Conservation (phyloP, 352 stramenopile species). For the Phytophthora palmivora region DNA sequence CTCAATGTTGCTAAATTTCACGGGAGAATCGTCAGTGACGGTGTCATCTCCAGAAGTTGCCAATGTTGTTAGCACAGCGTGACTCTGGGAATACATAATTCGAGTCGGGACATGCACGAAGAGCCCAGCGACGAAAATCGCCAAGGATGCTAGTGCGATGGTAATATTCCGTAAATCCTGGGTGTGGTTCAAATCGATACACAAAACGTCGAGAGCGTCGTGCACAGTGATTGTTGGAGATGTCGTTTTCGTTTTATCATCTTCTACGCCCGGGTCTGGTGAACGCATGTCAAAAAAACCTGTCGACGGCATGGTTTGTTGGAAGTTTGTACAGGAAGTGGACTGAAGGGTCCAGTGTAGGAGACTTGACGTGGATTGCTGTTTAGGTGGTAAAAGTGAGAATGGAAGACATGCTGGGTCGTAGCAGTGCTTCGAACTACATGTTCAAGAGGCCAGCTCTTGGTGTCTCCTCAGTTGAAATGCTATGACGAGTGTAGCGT, state of each 20-base stretch:
- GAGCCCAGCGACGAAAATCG: constrained; percentile 43
- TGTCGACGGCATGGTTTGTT: not conserved
- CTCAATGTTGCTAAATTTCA: constrained; percentile 51
- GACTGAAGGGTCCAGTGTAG: too few species aligned
- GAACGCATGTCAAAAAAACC: not conserved
- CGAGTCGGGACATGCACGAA: constrained; percentile 46
- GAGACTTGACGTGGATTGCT: too few species aligned
- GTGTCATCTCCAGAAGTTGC: constrained; percentile 48
- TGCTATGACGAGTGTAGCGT: too few species aligned
- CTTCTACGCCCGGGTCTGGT: not conserved
- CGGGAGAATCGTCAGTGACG: constrained; percentile 37
- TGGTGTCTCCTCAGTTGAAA: too few species aligned
- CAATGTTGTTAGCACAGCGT: constrained; percentile 34
- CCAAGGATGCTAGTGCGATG: constrained; percentile 32
- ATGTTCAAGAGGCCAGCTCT: too few species aligned
- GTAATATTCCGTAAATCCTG: not conserved
- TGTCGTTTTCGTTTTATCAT: not conserved
- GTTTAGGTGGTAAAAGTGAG: too few species aligned
- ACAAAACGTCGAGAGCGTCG: not conserved
- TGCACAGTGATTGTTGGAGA: not conserved
- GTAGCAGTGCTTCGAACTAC: too few species aligned
- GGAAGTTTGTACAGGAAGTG: too few species aligned
- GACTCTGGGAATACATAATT: constrained; percentile 32
- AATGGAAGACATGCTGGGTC: too few species aligned
- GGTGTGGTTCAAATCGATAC: not conserved